Evolutionary conservation across 2,329 filamentous ascomycete species (phyloP).

Genomic region (Berkeleyomyces rouxiae): DNA sequence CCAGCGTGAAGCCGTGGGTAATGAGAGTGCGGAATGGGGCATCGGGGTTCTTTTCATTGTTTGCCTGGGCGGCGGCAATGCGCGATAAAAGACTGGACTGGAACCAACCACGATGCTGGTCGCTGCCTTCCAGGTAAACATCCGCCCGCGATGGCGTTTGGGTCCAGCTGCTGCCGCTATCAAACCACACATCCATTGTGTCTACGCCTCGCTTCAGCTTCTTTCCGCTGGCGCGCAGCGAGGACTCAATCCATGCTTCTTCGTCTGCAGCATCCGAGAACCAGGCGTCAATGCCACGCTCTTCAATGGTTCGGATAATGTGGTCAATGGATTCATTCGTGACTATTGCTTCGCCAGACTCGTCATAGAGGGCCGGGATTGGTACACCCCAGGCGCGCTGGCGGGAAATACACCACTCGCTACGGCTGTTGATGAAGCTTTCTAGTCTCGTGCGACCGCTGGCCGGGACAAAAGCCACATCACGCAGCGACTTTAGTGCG

Average conservation of each 20-base stretch:
- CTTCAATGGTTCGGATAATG: constrained; percentile 61
- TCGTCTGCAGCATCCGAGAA: constrained; percentile 73
- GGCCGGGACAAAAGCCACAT: constrained; percentile 65
- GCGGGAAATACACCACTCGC: constrained; percentile 94
- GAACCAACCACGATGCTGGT: constrained; percentile 97
- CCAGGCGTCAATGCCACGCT: constrained; percentile 81
- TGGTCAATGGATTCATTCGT: constrained; percentile 65
- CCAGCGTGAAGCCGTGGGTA: constrained; percentile 89
- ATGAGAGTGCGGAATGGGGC: constrained; percentile 78
- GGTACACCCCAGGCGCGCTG: constrained; percentile 94
- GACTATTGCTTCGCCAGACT: constrained; percentile 58
- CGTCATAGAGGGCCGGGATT: constrained; percentile 75
- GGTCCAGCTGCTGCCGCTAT: constrained; percentile 89
- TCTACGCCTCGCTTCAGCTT: constrained; percentile 63
- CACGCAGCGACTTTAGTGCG: constrained; percentile 51
- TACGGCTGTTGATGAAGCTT: constrained; percentile 74
- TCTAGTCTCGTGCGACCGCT: constrained; percentile 57
- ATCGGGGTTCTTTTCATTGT: constrained; percentile 14
- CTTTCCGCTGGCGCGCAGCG: constrained; percentile 32
- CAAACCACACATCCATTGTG: constrained; percentile 99
- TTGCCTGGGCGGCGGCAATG: constrained; percentile 33
- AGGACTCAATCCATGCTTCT: constrained; percentile 54
- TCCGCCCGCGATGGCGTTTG: constrained; percentile 46
- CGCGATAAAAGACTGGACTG: constrained; percentile 87
- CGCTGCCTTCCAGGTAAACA: constrained; percentile 82